Base-by-base conservation (phyloP, 1,284 basidiomycete genomes). In the Ustilago crameri region DNA sequence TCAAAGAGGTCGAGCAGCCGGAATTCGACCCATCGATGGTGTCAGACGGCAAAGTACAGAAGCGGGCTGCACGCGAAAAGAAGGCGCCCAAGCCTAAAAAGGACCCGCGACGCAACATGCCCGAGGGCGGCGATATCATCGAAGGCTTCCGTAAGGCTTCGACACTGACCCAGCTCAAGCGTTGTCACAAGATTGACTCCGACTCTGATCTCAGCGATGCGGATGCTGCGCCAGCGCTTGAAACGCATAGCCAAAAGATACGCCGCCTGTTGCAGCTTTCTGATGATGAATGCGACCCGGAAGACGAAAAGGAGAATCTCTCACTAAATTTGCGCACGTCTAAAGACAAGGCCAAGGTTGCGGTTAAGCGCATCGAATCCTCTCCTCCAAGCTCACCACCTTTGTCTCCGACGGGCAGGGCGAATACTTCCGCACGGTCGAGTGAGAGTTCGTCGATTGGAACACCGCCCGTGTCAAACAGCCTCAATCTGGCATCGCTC, bases 1-100 rank as follows among this genome's bases (percentile, higher is more conserved):
- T 96, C 85, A 90, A 91, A 84, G 85, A 86, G 42, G 93, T 98
- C 48, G 82, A 83, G 27, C 81, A 84, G 46, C 82, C 79, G 18
- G 75, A 81, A 26, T 84, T 84, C 60, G 78, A 83, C 15, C 69
- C 82, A 2, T 76, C 61, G 3, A 65, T 74, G 64, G 63, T 76
- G 23, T 55, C 52, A n/a, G 53, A 63, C 12, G 55, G 48, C 18
- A 52, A 58, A 41, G 12, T 68, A 15, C 35, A 37, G 30, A 60
- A 30, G 30, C 30, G 64, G 47, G 58, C 53, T n/a, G 17, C 54
- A 17, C 58, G 64, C 10, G 56, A 45, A 2, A 51, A 56, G 35
- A 60, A 67, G 37, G 42, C 51, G 43, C 51, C 71, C 22, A 60
- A 66, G 20, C 45, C 58, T 9, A 75, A 81, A 26, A 70, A 74